Percentiles rank a stretch among this genome's conserved stretches.
Conservation (phyloP, 371 early-diverging fungal species). For the Fennellomyces sp. region DNA sequence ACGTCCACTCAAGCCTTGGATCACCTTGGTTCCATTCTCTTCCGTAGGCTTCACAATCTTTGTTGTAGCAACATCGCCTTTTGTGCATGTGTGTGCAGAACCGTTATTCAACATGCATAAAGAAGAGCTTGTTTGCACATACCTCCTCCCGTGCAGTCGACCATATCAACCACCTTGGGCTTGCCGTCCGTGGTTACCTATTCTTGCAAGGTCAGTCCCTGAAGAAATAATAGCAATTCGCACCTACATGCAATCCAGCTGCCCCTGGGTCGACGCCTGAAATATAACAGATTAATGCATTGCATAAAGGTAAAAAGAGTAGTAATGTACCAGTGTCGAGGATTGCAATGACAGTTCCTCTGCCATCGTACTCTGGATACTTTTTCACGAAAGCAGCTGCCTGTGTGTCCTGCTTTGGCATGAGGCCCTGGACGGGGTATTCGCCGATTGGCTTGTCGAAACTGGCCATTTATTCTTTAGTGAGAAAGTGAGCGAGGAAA, state of each 20-base stretch:
- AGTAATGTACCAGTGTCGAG: slow-evolving; percentile 76
- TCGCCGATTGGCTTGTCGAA: slow-evolving; percentile 49
- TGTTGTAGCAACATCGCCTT: slow-evolving; percentile 75
- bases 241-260: slow-evolving; percentile 70
- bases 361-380: slow-evolving; percentile 87
- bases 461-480: not conserved
- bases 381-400: slow-evolving; percentile 82
- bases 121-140: not conserved
- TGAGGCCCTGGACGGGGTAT: slow-evolving; percentile 72
- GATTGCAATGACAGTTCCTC: slow-evolving; percentile 88
- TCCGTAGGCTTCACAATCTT: slow-evolving; percentile 57
- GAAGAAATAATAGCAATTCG: too few relatives aligned
- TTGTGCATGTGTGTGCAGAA: not conserved
- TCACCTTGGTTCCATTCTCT: slow-evolving; percentile 40
- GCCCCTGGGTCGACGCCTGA: slow-evolving; percentile 91
- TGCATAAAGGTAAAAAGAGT: not conserved
- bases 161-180: slow-evolving; percentile 88
- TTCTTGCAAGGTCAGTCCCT: too few relatives aligned
- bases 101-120: too few relatives aligned
- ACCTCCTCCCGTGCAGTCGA: slow-evolving; percentile 91
- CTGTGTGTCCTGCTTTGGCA: slow-evolving; percentile 86
- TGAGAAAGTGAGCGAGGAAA: not conserved
- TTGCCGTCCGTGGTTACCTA: slow-evolving; percentile 84
- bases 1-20: slow-evolving; percentile 80
- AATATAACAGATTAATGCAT: not conserved